phyloP scores from a whole-genome alignment of 257 asterid species.

The Leptodermis oblonga region DNA sequence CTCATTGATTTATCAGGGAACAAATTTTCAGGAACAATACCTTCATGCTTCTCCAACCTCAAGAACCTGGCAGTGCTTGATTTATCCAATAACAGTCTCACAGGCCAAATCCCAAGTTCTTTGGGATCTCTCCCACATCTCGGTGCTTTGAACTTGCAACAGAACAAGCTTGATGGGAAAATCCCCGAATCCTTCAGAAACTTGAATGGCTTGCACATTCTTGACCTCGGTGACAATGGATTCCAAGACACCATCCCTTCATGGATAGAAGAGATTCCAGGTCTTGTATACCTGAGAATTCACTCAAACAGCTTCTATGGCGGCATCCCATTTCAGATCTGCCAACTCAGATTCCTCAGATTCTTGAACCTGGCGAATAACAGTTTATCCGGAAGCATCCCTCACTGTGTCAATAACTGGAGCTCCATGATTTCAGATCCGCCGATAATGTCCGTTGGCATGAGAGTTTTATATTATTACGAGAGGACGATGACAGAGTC shows the following conservation, averaged over 20 bases:
- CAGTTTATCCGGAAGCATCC: slow-evolving; percentile 26
- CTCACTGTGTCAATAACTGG: slow-evolving; percentile 25
- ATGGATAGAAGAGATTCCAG: slow-evolving; percentile 20
- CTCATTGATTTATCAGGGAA: slow-evolving; percentile 18
- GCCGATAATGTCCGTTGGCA: not conserved
- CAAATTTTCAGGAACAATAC: slow-evolving; percentile 22
- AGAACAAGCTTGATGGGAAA: slow-evolving; percentile 24
- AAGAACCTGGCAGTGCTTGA: slow-evolving; percentile 10
- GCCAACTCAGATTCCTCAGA: slow-evolving; percentile 23
- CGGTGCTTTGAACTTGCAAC: slow-evolving; percentile 23
- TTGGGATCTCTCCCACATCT: slow-evolving; percentile 15
- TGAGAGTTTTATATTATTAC: not conserved
- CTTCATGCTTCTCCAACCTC: slow-evolving; percentile 18
- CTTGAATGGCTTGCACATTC: slow-evolving; percentile 11
- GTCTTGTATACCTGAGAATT: slow-evolving; percentile 19
- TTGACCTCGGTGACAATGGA: slow-evolving; percentile 27
- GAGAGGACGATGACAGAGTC: slow-evolving; percentile 3
- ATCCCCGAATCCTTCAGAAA: slow-evolving; percentile 20
- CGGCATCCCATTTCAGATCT: slow-evolving; percentile 21
- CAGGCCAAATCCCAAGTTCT: slow-evolving; percentile 25
- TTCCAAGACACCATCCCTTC: slow-evolving; percentile 16
- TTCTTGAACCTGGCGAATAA: slow-evolving; percentile 28
- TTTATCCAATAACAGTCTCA: slow-evolving; percentile 19
- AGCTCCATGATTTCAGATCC: slow-evolving; percentile 21
- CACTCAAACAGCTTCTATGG: slow-evolving; percentile 27